Evolutionary conservation across 1,139 yeast genomes (phyloP), one percentile per base, ranked within the genome.

Genomic region (Eremothecium coryli): DNA sequence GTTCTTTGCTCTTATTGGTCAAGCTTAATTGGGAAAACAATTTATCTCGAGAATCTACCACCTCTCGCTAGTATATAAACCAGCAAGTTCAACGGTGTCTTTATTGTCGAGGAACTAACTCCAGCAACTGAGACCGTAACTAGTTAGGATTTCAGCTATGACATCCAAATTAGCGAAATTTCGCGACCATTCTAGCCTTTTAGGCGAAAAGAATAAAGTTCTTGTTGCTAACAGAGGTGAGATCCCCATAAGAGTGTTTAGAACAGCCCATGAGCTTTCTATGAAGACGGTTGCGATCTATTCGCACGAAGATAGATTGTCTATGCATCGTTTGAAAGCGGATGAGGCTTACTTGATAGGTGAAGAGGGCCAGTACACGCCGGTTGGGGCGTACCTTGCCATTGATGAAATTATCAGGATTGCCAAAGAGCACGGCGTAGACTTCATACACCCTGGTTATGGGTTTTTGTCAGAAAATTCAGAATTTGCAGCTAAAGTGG

Each of bases 381-480:
- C 99, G 0, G 98, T 90, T 31, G 95, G 85, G 56, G 97, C 98
- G 7, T 90, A 90, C 58, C 69, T 90, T 53, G 96, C 88, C 58
- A 85, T 86, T 52, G 98, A 90, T 61, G 97, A 90, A 65, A 90
- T 90, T 50, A 81, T 90, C 62, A 70, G 70, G 46, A 90, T 90
- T 52, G 98, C 98, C 38, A 77, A 78, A 60, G 71, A 73, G 44
- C 95, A 88, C 61, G 68, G 71, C 23, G 99, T 88, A 38, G 80
- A 85, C 62, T 88, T 90, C 93, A 88, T 90, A 60, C 98, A 90
- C 59, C 99, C 99, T 7, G 99, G 99, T 49, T 90, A 90, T 59
- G 99, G 99, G 8, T 90, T 90, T 64, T 68, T 90, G 38, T 80
- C 94, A 12, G 98, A 90, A 64, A 90, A 90, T 66, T 73, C 95